Base-by-base conservation (phyloP, 176 grass and related monocot genomes). In the Cymbopogon citratus region DNA sequence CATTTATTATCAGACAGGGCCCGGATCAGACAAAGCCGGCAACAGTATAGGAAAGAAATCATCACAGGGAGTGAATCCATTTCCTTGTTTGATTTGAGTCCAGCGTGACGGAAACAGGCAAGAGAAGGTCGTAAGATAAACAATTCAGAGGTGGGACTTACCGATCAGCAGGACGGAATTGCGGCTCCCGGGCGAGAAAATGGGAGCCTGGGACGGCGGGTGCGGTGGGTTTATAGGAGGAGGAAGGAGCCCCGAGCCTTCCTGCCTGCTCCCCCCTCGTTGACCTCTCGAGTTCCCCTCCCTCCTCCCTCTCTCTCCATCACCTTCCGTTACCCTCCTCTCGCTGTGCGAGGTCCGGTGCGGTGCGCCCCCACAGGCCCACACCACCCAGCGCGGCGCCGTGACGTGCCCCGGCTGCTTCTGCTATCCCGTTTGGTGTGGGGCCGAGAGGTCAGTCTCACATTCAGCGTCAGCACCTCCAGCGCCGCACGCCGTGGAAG, bases 151-250 rank as follows among this genome's bases (percentile, higher is more conserved):
- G 33, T 18, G 63, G 63, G n/a, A 77, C 79, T 87, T 70, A 87
- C 85, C 12, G 24, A 69, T 15, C 70, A 25, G 63, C 46, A 14
- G 63, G 72, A 40, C n/a, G 49, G n/a, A 70, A 52, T 82, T 71
- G 64, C 10, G 28, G 72, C 71, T 71, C 64, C 79, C 10, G 29
- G 28, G 51, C 51, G 29, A 81, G 39, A 77, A 87, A 87, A 82
- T 77, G 51, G 85, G 63, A 82, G 9, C 44, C 1, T 3, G 52
- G 52, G 63, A 62, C 0, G 52, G 49, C 63, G 23, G 74, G 28
- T 15, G 68, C 1, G 18, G 12, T 69, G 70, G 69, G 35, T 75
- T 81, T 81, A 87, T 87, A 81, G 76, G 57, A 54, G 61, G 74
- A 77, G 65, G 54, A 60, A 85, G 66, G 59, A 41, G 29, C 15